These are phyloP conservation scores for Alisma plantagoaquatica DNA, from an alignment of 106 monocot species.

Conservation along the genomic window DNA sequence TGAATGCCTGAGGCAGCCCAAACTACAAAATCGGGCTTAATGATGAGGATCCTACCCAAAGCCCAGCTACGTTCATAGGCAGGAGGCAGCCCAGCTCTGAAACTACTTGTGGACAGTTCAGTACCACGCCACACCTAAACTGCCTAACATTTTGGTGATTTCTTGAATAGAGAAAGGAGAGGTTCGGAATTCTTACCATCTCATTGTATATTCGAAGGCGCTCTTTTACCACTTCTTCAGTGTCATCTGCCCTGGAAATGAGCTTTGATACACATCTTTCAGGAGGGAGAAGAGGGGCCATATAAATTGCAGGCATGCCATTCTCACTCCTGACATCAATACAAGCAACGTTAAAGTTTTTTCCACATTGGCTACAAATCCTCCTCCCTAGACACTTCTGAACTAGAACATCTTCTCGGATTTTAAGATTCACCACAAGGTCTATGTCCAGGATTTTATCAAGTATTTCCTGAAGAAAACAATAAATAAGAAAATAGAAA, in stretches of 20 bases:
- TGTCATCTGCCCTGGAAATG: conserved; percentile 51
- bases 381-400: too few relatives aligned
- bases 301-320: conserved; percentile 50
- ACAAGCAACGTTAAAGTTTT: conserved; percentile 53
- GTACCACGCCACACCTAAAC: too few relatives aligned
- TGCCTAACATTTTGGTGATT: too few relatives aligned
- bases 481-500: neutral
- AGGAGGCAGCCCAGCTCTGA: too few relatives aligned
- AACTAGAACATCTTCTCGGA: conserved; percentile 50
- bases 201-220: conserved; percentile 48
- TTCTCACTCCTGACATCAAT: conserved; percentile 56
- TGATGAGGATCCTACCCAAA: too few relatives aligned
- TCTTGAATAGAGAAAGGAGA: too few relatives aligned
- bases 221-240: conserved; percentile 64
- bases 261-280: conserved; percentile 47
- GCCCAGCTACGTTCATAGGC: too few relatives aligned
- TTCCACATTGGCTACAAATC: conserved; percentile 69
- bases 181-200: too few relatives aligned
- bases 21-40: too few relatives aligned
- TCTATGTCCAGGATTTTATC: conserved; percentile 59
- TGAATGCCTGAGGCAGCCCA: too few relatives aligned
- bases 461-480: conserved; percentile 50
- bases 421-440: conserved; percentile 53
- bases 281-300: conserved; percentile 67
- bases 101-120: too few relatives aligned